Evolutionary conservation across 2,329 filamentous ascomycete genomes (phyloP), one percentile per base, ranked within the genome.

Genomic region (Colletotrichum cuscutae): DNA sequence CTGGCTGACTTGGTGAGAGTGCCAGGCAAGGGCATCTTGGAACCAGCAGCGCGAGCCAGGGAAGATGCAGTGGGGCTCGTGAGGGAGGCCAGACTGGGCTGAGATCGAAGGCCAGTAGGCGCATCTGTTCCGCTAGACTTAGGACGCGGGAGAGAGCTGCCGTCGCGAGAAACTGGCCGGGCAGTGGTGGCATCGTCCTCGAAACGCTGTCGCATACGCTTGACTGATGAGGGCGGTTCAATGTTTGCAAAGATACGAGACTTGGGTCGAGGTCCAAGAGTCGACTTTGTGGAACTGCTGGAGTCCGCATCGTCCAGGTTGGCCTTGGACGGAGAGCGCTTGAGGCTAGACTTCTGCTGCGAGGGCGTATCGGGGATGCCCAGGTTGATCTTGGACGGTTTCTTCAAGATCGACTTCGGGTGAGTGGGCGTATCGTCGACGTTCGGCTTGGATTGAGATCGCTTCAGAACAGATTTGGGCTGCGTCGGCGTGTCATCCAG

Each of bases 41-140:
- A 83, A 76, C 86, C 90, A 67, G 87, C 83, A 59, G 88, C 83
- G 56, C 92, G 91, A 42, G 91, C 89, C 64, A 94, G 81, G 1
- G 93, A 94, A 8, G 94, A 86, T 80, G 94, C 95, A 9, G 94
- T 97, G 0, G 95, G 95, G 6, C 94, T 97, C 81, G 92, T 89
- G 35, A 96, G 84, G 72, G 86, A 91, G 74, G 86, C 85, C 72
- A 86, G 82, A 74, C 88, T 86, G 9, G 87, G 83, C 67, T 87
- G 84, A 1, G 86, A 82, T 30, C 85, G 86, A 26, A 86, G 78
- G 19, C 79, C 77, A 53, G 72, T 76, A 61, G 76, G 30, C 42
- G 78, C 75, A 74, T 86, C 77, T 81, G 83, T 78, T 81, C 83
- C 76, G 76, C 81, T 81, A 77, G 83, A 82, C 76, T 87, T 87